Conservation (phyloP, 1,139 yeast genomes). For the Yamadazyma epiphylla region DNA sequence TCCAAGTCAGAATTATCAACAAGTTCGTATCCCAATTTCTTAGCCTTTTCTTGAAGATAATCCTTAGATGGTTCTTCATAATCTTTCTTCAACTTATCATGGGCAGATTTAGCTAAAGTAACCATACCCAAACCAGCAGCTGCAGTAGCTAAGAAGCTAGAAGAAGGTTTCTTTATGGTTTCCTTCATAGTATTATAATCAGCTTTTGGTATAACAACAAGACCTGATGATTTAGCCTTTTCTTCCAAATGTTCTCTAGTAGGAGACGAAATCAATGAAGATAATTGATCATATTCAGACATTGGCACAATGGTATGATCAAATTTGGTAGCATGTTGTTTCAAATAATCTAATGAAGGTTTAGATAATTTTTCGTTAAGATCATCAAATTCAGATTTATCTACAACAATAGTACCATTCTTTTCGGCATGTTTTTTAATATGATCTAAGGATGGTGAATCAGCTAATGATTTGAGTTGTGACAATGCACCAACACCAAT, state of each 20-base stretch:
- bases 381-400: constrained; percentile 17
- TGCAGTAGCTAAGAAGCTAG: constrained; percentile 12
- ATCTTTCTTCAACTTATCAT: constrained; percentile 10
- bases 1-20: constrained; percentile 16
- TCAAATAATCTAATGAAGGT: constrained; percentile 20
- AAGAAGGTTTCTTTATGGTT: constrained; percentile 23
- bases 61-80: constrained; percentile 21
- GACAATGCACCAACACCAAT: constrained; percentile 10
- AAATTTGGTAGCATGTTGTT: constrained; percentile 15
- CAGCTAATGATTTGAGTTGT: constrained; percentile 12
- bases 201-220: constrained; percentile 27
- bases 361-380: constrained; percentile 13
- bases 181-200: constrained; percentile 17
- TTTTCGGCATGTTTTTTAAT: constrained; percentile 15
- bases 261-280: constrained; percentile 27
- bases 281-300: constrained; percentile 22
- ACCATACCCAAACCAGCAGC: constrained; percentile 13
- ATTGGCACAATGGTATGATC: constrained; percentile 18
- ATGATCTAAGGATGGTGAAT: constrained; percentile 10
- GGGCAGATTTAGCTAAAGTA: constrained; percentile 14
- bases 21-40: constrained; percentile 13
- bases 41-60: constrained; percentile 18
- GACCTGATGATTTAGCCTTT: constrained; percentile 28
- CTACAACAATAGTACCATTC: constrained; percentile 15
- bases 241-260: constrained; percentile 30